Conservation (phyloP, 2,329 filamentous ascomycete species). For the Thielaviopsis populi region DNA sequence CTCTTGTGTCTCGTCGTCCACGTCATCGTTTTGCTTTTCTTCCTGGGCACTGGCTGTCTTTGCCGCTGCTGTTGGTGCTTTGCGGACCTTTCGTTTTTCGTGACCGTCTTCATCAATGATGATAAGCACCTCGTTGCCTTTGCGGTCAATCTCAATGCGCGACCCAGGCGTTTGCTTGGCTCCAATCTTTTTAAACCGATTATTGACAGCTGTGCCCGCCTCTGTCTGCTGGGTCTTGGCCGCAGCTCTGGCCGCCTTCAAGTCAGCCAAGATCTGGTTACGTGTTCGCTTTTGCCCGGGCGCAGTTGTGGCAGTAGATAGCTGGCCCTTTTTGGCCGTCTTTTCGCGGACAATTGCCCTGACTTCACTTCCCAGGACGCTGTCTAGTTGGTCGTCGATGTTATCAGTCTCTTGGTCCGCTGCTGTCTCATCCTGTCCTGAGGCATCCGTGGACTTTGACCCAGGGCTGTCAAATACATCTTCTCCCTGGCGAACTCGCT, state of each 20-base stretch:
- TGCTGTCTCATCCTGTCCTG: slow-evolving; percentile 24
- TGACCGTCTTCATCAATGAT: slow-evolving; percentile 51
- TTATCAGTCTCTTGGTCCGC: slow-evolving; percentile 17
- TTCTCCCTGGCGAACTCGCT: slow-evolving; percentile 54
- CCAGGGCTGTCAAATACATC: slow-evolving; percentile 36
- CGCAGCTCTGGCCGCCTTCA: slow-evolving; percentile 47
- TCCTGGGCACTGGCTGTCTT: neutral
- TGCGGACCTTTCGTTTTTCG: slow-evolving; percentile 48
- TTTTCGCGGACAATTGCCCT: slow-evolving; percentile 37
- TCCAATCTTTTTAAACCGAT: slow-evolving; percentile 51
- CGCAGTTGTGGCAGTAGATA: slow-evolving; percentile 37
- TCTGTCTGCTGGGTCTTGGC: slow-evolving; percentile 33
- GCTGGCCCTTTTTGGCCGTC: slow-evolving; percentile 39
- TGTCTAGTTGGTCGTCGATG: slow-evolving; percentile 52
- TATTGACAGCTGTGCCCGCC: slow-evolving; percentile 37
- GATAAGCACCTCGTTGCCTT: slow-evolving; percentile 48
- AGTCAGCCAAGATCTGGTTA: slow-evolving; percentile 51
- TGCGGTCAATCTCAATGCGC: slow-evolving; percentile 45
- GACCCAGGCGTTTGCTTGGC: slow-evolving; percentile 37
- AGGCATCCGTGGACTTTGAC: slow-evolving; percentile 35
- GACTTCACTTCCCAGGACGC: slow-evolving; percentile 40
- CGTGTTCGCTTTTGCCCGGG: slow-evolving; percentile 47
- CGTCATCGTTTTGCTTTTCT: slow-evolving; percentile 23
- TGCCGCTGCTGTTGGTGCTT: neutral
- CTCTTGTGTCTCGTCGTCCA: slow-evolving; percentile 27